phyloP scores from a whole-genome alignment of 768 basidiomycete genomes.

The Dendrothele bispora region DNA sequence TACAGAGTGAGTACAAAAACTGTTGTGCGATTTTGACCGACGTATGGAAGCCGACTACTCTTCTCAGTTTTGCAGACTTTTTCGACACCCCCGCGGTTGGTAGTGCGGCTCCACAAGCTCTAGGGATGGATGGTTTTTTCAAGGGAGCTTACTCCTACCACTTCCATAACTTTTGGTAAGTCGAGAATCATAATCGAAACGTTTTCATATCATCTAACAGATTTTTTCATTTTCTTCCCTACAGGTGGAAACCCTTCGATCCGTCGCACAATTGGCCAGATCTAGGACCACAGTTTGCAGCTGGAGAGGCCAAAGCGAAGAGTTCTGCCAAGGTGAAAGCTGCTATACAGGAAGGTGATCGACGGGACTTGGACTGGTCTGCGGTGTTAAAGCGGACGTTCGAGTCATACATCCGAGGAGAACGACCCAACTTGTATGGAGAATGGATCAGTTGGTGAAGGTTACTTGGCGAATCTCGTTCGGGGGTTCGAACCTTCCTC shows the following conservation, averaged over 20 bases:
- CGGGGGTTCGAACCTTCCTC: too few species aligned
- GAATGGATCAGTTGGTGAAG: conserved; percentile 65
- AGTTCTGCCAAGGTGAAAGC: conserved; percentile 18
- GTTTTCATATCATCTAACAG: background rate
- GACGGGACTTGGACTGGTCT: conserved; percentile 86
- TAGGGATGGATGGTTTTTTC: conserved; percentile 96
- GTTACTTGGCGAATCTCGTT: too few species aligned
- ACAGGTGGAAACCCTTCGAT: conserved; percentile 97
- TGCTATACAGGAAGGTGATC: conserved; percentile 53
- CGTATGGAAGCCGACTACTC: too few species aligned
- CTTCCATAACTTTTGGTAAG: conserved; percentile 91
- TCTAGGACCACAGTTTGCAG: conserved; percentile 75
- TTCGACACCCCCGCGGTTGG: conserved; percentile 76
- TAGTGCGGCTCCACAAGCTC: conserved; percentile 80
- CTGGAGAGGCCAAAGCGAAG: conserved; percentile 72
- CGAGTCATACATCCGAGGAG: conserved; percentile 88
- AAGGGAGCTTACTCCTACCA: conserved; percentile 95
- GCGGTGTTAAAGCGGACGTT: conserved; percentile 95
- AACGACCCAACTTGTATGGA: conserved; percentile 94
- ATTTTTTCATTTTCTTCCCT: conserved; percentile 4
- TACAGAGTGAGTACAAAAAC: conserved; percentile 77
- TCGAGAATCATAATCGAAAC: too few species aligned
- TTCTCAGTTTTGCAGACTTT: conserved; percentile 85
- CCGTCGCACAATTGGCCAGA: conserved; percentile 94
- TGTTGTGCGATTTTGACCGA: too few species aligned